Evolutionary conservation across 2,329 filamentous ascomycete species (phyloP).

Genomic region (Aspergillus spinulosporus): DNA sequence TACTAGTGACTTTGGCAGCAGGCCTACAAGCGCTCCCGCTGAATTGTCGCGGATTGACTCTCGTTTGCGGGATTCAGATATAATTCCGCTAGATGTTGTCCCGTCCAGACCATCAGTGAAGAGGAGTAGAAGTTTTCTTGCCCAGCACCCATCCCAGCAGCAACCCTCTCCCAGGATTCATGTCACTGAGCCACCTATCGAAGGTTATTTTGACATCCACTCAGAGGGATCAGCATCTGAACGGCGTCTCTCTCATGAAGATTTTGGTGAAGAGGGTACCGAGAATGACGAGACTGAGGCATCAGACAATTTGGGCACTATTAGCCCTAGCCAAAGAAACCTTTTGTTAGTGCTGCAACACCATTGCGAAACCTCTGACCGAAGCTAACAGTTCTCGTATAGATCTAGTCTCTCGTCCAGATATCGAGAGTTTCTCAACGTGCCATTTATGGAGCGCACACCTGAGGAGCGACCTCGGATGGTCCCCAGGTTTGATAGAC

Average conservation of each 20-base stretch:
- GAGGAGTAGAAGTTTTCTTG: slow-evolving; percentile 28
- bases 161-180: slow-evolving; percentile 30
- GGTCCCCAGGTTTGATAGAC: slow-evolving; percentile 34
- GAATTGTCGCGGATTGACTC: slow-evolving; percentile 15
- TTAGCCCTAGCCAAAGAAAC: slow-evolving; percentile 9
- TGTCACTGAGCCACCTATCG: slow-evolving; percentile 28
- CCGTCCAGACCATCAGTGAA: slow-evolving; percentile 23
- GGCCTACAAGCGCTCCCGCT: slow-evolving; percentile 25
- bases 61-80: neutral
- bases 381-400: neutral
- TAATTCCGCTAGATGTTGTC: slow-evolving; percentile 10
- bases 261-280: slow-evolving; percentile 4
- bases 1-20: slow-evolving; percentile 31
- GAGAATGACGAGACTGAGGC: slow-evolving; percentile 5
- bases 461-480: slow-evolving; percentile 26
- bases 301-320: slow-evolving; percentile 8
- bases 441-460: slow-evolving; percentile 30
- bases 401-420: slow-evolving; percentile 19
- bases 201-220: slow-evolving; percentile 23
- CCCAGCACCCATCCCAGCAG: slow-evolving; percentile 10
- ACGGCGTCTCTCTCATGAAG: neutral
- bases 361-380: neutral
- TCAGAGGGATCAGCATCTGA: slow-evolving; percentile 13
- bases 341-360: slow-evolving; percentile 5
- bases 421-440: slow-evolving; percentile 26